A percentile compares a stretch with the other conserved stretches of the same genome.
Evolutionary conservation across 768 basidiomycete species (phyloP).

Genomic region (Suillus alpinus): DNA sequence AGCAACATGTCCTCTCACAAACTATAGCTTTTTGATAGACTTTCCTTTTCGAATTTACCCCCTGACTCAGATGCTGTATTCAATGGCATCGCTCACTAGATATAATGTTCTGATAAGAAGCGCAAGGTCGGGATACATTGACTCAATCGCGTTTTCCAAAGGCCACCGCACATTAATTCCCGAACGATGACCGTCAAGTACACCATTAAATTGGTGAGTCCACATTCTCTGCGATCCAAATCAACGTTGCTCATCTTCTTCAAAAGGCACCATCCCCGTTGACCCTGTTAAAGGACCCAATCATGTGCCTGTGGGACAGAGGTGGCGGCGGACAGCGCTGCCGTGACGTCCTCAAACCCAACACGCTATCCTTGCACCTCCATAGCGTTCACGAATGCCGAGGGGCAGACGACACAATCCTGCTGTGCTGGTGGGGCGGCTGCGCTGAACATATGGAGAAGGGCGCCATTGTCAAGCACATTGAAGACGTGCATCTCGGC

Average conservation of each 20-base stretch:
- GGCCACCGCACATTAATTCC: neutral
- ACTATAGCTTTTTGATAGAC: neutral
- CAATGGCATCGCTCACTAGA: neutral
- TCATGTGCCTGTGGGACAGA: neutral
- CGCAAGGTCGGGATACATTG: neutral
- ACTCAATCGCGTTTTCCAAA: neutral
- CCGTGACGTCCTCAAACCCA: neutral
- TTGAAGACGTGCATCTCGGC: neutral
- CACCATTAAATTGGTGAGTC: neutral
- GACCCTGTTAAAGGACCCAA: neutral
- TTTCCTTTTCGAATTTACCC: neutral
- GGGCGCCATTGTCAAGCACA: neutral
- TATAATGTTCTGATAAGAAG: neutral
- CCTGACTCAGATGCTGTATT: slow-evolving; percentile 3
- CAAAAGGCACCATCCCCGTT: neutral
- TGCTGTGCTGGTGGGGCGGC: neutral
- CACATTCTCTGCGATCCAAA: neutral
- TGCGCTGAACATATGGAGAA: neutral
- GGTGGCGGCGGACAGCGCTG: neutral
- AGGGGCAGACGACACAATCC: neutral
- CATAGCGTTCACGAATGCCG: neutral
- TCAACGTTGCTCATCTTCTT: neutral
- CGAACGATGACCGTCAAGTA: neutral
- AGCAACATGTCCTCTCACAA: neutral
- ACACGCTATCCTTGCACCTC: neutral